These are phyloP conservation scores for Mollisiaceae sp. DNA, from an alignment of 2,329 filamentous ascomycete genomes.

Conservation along the genomic window DNA sequence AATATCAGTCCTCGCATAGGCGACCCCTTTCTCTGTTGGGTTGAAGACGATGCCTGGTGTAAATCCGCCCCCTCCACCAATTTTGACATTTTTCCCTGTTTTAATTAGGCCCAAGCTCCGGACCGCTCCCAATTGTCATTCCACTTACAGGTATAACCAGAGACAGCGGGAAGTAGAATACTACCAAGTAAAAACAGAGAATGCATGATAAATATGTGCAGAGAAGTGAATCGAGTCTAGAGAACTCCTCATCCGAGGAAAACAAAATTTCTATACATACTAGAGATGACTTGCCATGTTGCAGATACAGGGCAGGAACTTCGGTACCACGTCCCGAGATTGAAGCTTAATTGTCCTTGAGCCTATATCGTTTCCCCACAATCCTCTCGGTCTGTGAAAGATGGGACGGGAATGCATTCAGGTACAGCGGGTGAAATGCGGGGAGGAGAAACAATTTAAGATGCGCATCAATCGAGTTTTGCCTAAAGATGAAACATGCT, in stretches of 20 bases:
- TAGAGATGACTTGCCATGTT: background rate
- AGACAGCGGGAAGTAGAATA: constrained; percentile 13
- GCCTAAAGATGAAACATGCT: background rate
- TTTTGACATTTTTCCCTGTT: constrained; percentile 16
- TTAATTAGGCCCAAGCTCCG: background rate
- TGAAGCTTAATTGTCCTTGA: constrained; percentile 16
- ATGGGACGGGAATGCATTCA: background rate
- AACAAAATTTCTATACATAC: constrained; percentile 13
- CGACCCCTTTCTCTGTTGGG: constrained; percentile 54
- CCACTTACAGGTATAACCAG: constrained; percentile 17
- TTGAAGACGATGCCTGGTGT: constrained; percentile 63
- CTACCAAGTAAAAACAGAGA: constrained; percentile 11
- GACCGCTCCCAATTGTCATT: background rate
- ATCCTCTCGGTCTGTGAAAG: background rate
- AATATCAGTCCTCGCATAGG: constrained; percentile 62
- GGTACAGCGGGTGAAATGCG: constrained; percentile 2
- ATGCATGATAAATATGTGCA: constrained; percentile 17
- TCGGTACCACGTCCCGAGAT: constrained; percentile 6
- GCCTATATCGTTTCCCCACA: constrained; percentile 13
- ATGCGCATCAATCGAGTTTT: background rate
- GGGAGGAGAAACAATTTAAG: background rate
- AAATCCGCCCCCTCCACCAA: constrained; percentile 57
- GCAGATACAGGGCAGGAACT: constrained; percentile 10
- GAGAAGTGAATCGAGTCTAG: constrained; percentile 7
- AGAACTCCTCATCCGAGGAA: background rate